These are phyloP conservation scores for Naganishia vishniacii DNA, from an alignment of 768 basidiomycete species.

Conservation along the genomic window DNA sequence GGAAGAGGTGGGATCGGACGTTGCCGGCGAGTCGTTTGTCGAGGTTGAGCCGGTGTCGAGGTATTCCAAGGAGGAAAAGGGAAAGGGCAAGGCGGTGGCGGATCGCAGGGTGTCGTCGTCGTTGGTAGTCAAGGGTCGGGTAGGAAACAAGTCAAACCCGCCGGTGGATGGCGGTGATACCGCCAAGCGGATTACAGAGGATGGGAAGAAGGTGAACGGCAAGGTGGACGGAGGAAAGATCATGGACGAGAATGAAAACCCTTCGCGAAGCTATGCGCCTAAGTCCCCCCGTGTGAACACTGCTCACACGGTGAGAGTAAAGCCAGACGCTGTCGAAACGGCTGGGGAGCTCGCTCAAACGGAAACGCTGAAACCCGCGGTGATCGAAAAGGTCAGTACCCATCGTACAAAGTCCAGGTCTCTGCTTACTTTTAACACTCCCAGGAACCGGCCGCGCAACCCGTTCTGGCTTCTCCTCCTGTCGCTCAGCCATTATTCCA, in stretches of 20 bases:
- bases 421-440: not conserved
- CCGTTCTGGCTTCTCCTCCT: not conserved
- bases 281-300: not conserved
- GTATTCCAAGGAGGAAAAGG: constrained; percentile 24
- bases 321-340: too few species aligned
- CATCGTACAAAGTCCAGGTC: not conserved
- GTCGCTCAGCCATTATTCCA: constrained; percentile 17
- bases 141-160: too few species aligned
- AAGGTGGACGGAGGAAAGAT: not conserved
- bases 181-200: not conserved
- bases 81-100: constrained; percentile 10
- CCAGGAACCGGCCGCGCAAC: not conserved
- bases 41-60: constrained; percentile 4
- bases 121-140: not conserved
- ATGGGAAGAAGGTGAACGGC: not conserved
- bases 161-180: not conserved
- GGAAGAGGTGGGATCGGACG: not conserved
- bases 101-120: not conserved
- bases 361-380: too few species aligned
- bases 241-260: not conserved
- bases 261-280: constrained; percentile 1
- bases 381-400: not conserved
- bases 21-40: not conserved
- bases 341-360: too few species aligned
- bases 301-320: not conserved